Percentiles rank a stretch among this genome's conserved stretches.
These are phyloP conservation scores for Aspergillus funiculosus DNA, from an alignment of 495 filamentous ascomycete genomes.

Conservation along the genomic window DNA sequence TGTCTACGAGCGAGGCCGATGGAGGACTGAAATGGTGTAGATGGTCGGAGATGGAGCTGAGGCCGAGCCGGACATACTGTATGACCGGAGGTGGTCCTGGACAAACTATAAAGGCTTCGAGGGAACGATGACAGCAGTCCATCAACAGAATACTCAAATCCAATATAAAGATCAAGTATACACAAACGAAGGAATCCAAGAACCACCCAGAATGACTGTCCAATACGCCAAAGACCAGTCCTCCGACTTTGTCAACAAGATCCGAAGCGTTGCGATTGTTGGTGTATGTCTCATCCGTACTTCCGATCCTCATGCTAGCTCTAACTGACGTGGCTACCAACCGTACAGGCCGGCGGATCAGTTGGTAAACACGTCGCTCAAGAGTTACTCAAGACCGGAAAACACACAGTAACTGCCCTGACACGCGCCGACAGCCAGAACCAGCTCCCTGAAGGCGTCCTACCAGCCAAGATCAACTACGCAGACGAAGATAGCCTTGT, in stretches of 20 bases:
- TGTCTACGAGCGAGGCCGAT: too few species aligned
- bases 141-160: too few species aligned
- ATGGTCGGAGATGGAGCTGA: too few species aligned
- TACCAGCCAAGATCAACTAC: constrained; percentile 42
- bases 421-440: constrained; percentile 39
- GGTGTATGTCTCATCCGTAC: constrained; percentile 32
- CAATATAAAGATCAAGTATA: too few species aligned
- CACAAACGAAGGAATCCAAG: too few species aligned
- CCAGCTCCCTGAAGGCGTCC: constrained; percentile 40
- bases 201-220: neutral
- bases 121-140: too few species aligned
- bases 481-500: constrained; percentile 38
- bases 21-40: too few species aligned
- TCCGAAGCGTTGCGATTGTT: constrained; percentile 46
- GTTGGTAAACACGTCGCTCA: constrained; percentile 49
- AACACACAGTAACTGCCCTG: constrained; percentile 49
- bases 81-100: too few species aligned
- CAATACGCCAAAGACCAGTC: constrained; percentile 34
- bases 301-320: neutral
- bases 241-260: constrained; percentile 34
- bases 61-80: too few species aligned
- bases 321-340: constrained; percentile 10
- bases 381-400: constrained; percentile 43
- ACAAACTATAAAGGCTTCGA: too few species aligned
- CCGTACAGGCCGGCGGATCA: constrained; percentile 51